Evolutionary conservation across 179 eudicot species (phyloP).

Genomic region (Camellia oleifera): DNA sequence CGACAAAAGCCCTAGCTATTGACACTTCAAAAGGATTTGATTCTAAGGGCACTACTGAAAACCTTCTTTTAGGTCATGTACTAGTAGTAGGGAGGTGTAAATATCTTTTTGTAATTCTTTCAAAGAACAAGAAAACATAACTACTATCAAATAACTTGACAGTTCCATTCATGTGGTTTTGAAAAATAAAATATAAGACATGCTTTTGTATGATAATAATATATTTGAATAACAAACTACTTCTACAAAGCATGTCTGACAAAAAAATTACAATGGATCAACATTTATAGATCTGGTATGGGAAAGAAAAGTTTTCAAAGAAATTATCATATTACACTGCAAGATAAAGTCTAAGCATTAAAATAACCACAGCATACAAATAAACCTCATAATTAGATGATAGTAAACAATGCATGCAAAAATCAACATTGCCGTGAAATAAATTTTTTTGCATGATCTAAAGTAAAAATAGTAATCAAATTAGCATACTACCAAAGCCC

Average conservation of each 20-base stretch:
- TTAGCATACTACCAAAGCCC: background rate
- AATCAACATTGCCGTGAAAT: conserved; percentile 5
- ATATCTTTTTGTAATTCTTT: background rate
- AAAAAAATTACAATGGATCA: background rate
- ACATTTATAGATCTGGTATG: background rate
- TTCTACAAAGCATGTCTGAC: background rate
- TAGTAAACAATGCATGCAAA: conserved; percentile 7
- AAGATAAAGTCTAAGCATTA: background rate
- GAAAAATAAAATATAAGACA: background rate
- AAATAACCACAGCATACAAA: background rate
- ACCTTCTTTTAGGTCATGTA: no score
- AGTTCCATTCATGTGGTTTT: background rate
- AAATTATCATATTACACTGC: background rate
- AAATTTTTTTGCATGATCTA: background rate
- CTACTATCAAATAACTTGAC: background rate
- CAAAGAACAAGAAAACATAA: background rate
- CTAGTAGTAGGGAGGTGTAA: no score
- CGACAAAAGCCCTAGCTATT: no score
- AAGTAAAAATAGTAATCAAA: background rate
- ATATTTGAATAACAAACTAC: background rate
- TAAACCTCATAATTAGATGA: background rate
- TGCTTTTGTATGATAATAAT: background rate
- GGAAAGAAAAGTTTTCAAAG: background rate
- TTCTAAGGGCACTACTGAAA: no score
- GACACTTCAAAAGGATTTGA: no score